Evolutionary conservation across 2,329 filamentous ascomycete genomes (phyloP).

Genomic region (Decorospora gaudefroyi): DNA sequence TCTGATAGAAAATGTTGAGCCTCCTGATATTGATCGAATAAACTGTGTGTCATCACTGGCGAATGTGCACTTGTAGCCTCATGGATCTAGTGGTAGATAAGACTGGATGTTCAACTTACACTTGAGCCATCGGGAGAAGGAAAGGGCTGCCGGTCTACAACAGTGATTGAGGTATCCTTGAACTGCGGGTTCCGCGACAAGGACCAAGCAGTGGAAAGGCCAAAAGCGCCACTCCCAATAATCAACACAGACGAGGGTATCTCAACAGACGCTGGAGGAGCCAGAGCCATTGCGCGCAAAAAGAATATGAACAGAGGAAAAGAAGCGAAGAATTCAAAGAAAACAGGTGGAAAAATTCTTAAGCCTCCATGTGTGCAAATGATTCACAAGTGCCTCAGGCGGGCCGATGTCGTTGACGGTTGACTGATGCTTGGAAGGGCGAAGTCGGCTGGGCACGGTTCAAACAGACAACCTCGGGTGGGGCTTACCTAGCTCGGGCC

Average conservation of each 20-base stretch:
- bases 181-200: slow-evolving; percentile 64
- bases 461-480: slow-evolving; percentile 22
- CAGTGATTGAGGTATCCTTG: slow-evolving; percentile 58
- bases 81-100: background rate
- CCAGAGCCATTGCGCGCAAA: slow-evolving; percentile 32
- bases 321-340: slow-evolving; percentile 2
- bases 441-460: slow-evolving; percentile 35
- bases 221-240: slow-evolving; percentile 59
- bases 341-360: background rate
- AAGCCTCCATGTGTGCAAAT: slow-evolving; percentile 15
- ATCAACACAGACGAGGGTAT: slow-evolving; percentile 54
- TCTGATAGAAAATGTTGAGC: slow-evolving; percentile 29
- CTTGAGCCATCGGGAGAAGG: slow-evolving; percentile 63
- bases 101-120: slow-evolving; percentile 36
- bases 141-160: slow-evolving; percentile 62
- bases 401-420: slow-evolving; percentile 40
- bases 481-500: no score
- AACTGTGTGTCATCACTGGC: background rate
- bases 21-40: background rate
- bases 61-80: background rate
- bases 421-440: slow-evolving; percentile 13
- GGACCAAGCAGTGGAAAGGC: slow-evolving; percentile 69
- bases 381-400: slow-evolving; percentile 11
- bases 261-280: slow-evolving; percentile 20
- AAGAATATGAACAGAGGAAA: slow-evolving; percentile 2